Percentiles rank a stretch among this genome's conserved stretches.
These are phyloP conservation scores for Aspergillus asperescens DNA, from an alignment of 495 filamentous ascomycete genomes.

Conservation along the genomic window DNA sequence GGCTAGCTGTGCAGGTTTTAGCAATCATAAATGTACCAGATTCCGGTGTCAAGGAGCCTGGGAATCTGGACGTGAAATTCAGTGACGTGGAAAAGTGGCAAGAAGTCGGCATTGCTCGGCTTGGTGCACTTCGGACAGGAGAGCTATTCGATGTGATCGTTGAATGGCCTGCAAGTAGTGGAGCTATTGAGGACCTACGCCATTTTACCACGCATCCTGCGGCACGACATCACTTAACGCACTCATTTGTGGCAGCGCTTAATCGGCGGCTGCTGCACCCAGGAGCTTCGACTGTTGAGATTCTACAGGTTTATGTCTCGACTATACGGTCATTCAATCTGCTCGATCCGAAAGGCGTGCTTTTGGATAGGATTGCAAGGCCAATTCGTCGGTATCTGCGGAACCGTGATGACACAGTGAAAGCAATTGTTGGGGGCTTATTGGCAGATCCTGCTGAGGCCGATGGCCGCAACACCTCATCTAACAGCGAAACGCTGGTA, in stretches of 20 bases:
- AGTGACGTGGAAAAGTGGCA: conserved; percentile 72
- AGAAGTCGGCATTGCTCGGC: conserved; percentile 67
- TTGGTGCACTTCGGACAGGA: conserved; percentile 72
- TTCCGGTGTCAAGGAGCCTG: conserved; percentile 15
- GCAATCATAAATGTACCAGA: conserved; percentile 38
- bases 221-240: conserved; percentile 59
- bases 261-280: conserved; percentile 76
- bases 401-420: conserved; percentile 88
- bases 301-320: conserved; percentile 84
- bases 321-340: conserved; percentile 85
- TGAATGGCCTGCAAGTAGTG: conserved; percentile 72
- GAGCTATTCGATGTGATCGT: conserved; percentile 87
- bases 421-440: conserved; percentile 79
- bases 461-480: conserved; percentile 29
- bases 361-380: conserved; percentile 78
- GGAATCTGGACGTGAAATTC: conserved; percentile 44
- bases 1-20: conserved; percentile 60
- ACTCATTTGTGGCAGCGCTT: conserved; percentile 62
- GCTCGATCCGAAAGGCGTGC: conserved; percentile 87
- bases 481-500: conserved; percentile 50
- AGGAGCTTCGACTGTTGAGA: conserved; percentile 81
- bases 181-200: conserved; percentile 78
- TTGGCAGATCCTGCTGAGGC: conserved; percentile 60
- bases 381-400: conserved; percentile 82
- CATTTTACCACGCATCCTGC: conserved; percentile 52